Evolutionary conservation across 2,329 filamentous ascomycete species (phyloP), one percentile per base, ranked within the genome.

Genomic region (Catunica adiposa): DNA sequence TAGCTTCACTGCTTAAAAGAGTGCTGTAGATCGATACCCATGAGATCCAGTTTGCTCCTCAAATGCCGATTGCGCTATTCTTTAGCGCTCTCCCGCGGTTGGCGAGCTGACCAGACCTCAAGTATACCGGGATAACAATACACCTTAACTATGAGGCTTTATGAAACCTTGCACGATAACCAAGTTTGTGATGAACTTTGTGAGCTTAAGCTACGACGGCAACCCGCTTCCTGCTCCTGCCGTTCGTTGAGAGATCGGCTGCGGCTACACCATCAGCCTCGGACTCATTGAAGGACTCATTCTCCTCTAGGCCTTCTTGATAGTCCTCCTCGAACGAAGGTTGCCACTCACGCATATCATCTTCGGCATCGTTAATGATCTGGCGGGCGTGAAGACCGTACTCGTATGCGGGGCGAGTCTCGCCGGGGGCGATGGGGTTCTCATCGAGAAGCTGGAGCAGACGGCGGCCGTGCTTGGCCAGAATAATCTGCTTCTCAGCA

Each of bases 401-500:
- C 37, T 79, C 73, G 65, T 92, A 97, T 0, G 75, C 68, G n/a
- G 76, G 73, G 53, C 84, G 82, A 15, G 75, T 68, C 66, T 96
- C 88, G 51, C 92, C 92, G 1, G 90, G 90, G 0, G 94, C 84
- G 29, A 96, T 80, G 0, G 92, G 88, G 0, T 83, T 83, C 66
- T 96, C 90, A 63, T 98, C 92, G 9, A 98, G 78, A 40, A 94
- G 78, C 62, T 84, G 82, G 56, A 98, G 69, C 37, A 98, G 78
- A 46, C 88, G 82, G 55, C 88, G 84, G 20, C 89, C 90, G 66
- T 97, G 89, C 64, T 86, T 86, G 57, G 92, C 90, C 15, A 98
- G 78, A 59, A 98, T 86, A 63, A 90, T 86, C 67, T 98, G 92
- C 73, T 97, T 97, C 73, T 97, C 92, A 23, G 89, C 89, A 31